Evolutionary conservation across 1,139 yeast species (phyloP).

Genomic region (Meyerozyma guilliermondii): DNA sequence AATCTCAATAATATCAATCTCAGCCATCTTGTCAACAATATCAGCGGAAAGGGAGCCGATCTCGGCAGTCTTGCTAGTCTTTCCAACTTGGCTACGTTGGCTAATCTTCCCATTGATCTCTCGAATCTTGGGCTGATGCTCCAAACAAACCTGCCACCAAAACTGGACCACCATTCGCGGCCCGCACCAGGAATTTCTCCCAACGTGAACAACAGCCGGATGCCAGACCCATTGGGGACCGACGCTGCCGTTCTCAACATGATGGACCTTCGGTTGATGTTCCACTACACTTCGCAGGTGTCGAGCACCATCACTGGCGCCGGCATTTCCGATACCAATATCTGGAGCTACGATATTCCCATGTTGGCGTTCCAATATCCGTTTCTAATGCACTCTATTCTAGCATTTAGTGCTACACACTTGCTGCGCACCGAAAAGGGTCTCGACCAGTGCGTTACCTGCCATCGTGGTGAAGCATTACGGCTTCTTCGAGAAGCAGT

Average conservation of each 20-base stretch:
- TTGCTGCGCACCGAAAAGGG: constrained; percentile 72
- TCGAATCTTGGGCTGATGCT: constrained; percentile 30
- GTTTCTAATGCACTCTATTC: constrained; percentile 83
- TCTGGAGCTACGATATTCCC: constrained; percentile 88
- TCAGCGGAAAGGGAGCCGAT: constrained; percentile 33
- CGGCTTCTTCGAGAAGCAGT: constrained; percentile 80
- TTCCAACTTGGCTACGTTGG: constrained; percentile 39
- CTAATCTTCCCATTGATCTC: constrained; percentile 41
- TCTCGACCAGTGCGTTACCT: constrained; percentile 76
- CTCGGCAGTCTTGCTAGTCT: constrained; percentile 38
- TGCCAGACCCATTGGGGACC: constrained; percentile 7
- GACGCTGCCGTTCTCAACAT: constrained; percentile 46
- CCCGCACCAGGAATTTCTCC: constrained; percentile 25
- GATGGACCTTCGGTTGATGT: constrained; percentile 75
- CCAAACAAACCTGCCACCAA: constrained; percentile 11
- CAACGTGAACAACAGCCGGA: constrained; percentile 16
- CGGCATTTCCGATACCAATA: constrained; percentile 79
- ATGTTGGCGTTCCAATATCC: constrained; percentile 84
- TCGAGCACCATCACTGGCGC: constrained; percentile 87
- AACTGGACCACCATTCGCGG: constrained; percentile 2
- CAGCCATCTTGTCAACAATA: constrained; percentile 41
- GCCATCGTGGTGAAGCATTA: constrained; percentile 84
- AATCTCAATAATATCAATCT: constrained; percentile 41
- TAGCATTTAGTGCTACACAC: constrained; percentile 92
- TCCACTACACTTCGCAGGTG: constrained; percentile 81